phyloP scores from a whole-genome alignment of 805 yeast species.

The Sugiyamaella marilandica region DNA sequence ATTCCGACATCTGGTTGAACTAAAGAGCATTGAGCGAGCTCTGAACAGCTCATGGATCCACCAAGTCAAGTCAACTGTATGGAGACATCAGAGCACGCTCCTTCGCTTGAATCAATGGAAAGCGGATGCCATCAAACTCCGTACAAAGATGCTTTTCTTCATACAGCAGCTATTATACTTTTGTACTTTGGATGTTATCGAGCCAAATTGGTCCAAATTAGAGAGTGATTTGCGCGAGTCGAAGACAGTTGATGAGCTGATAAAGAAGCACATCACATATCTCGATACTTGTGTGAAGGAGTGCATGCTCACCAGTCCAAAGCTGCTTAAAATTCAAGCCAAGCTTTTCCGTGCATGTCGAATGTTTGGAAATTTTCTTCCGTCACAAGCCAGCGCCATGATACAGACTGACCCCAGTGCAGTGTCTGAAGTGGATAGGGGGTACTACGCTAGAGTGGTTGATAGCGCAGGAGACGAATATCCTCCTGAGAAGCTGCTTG shows the following conservation, averaged over 20 bases:
- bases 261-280: conserved; percentile 47
- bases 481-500: conserved; percentile 23
- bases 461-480: conserved; percentile 21
- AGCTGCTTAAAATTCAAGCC: conserved; percentile 41
- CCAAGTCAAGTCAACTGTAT: conserved; percentile 55
- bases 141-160: conserved; percentile 51
- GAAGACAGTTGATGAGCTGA: conserved; percentile 41
- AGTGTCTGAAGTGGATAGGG: conserved; percentile 14
- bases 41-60: conserved; percentile 70
- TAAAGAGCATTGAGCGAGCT: conserved; percentile 57
- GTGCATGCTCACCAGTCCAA: conserved; percentile 59
- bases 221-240: conserved; percentile 26
- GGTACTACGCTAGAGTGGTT: conserved; percentile 13
- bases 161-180: conserved; percentile 52
- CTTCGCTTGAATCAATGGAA: conserved; percentile 46
- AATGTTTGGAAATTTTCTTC: conserved; percentile 26
- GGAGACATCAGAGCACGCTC: conserved; percentile 52
- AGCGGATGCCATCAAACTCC: conserved; percentile 28
- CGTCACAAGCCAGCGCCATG: conserved; percentile 20
- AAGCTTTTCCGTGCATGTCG: conserved; percentile 40
- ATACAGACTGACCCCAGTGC: conserved; percentile 27
- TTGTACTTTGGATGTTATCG: conserved; percentile 55
- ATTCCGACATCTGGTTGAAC: conserved; percentile 61
- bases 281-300: conserved; percentile 61
- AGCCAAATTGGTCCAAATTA: conserved; percentile 47